Evolutionary conservation across 2,329 filamentous ascomycete species (phyloP).

Genomic region (Nakataea oryzae): DNA sequence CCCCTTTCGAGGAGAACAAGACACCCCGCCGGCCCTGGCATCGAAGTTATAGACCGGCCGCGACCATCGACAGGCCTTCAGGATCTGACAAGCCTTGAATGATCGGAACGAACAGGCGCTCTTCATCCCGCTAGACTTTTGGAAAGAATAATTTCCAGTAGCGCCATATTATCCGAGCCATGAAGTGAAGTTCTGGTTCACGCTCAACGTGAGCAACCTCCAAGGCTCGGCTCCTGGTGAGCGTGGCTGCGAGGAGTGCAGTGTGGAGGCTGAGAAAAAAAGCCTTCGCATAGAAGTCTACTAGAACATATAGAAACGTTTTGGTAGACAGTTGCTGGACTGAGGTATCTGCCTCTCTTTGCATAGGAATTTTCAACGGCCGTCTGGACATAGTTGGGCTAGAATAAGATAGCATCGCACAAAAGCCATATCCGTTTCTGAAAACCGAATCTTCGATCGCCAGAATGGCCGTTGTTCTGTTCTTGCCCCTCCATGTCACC

Average conservation of each 20-base stretch:
- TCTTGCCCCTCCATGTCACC: background rate
- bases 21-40: constrained; percentile 66
- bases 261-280: no score
- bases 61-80: constrained; percentile 45
- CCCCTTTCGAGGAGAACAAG: constrained; percentile 48
- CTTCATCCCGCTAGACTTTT: background rate
- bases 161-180: background rate
- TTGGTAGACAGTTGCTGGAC: background rate
- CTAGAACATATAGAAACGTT: background rate
- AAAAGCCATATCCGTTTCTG: background rate
- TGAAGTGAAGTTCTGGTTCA: background rate
- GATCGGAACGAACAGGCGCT: constrained; percentile 10
- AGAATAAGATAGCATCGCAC: background rate
- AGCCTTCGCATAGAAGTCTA: background rate
- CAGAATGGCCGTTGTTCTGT: background rate
- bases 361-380: background rate
- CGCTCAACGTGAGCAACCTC: background rate
- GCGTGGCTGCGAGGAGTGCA: background rate
- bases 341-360: background rate
- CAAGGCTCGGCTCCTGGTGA: background rate
- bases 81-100: constrained; percentile 61
- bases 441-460: background rate
- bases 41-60: constrained; percentile 66
- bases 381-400: background rate
- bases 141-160: background rate